phyloP scores from a whole-genome alignment of 495 filamentous ascomycete genomes.

The Endocarpon pusillum region DNA sequence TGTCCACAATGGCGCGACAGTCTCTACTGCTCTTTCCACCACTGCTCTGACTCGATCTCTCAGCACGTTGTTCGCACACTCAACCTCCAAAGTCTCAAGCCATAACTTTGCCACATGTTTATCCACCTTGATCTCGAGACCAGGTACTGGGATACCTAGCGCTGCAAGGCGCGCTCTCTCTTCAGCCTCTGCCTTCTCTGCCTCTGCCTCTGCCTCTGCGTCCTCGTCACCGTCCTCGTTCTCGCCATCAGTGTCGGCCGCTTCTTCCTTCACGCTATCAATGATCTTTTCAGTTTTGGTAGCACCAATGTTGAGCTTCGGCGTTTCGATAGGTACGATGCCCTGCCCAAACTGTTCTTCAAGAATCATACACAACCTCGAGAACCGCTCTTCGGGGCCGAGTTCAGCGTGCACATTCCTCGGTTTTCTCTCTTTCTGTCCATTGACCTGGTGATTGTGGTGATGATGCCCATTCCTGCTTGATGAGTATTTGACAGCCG shows the following conservation, averaged over 20 bases:
- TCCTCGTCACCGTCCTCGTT: conserved; percentile 22
- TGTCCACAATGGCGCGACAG: conserved; percentile 59
- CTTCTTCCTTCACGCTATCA: conserved; percentile 8
- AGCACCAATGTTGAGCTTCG: conserved; percentile 32
- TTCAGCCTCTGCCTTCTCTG: conserved; percentile 36
- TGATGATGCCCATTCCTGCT: conserved; percentile 30
- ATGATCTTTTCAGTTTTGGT: conserved; percentile 15
- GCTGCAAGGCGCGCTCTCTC: conserved; percentile 55
- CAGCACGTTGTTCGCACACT: conserved; percentile 57
- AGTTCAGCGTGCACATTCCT: conserved; percentile 57
- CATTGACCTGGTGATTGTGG: conserved; percentile 31
- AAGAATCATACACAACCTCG: conserved; percentile 82
- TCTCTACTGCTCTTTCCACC: conserved; percentile 83
- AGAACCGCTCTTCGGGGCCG: conserved; percentile 54
- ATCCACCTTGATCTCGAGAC: conserved; percentile 73
- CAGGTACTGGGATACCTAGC: conserved; percentile 75
- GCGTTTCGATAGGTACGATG: conserved; percentile 53
- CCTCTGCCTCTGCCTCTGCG: conserved; percentile 22
- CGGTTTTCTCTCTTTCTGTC: no score
- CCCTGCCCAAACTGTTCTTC: conserved; percentile 86
- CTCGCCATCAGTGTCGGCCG: conserved; percentile 5
- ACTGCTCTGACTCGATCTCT: conserved; percentile 70
- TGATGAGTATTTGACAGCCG: conserved; percentile 74
- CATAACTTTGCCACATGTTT: conserved; percentile 76
- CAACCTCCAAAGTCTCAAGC: conserved; percentile 81